phyloP scores from a whole-genome alignment of 164 flowering plant genomes.

The Vitis cinerea region DNA sequence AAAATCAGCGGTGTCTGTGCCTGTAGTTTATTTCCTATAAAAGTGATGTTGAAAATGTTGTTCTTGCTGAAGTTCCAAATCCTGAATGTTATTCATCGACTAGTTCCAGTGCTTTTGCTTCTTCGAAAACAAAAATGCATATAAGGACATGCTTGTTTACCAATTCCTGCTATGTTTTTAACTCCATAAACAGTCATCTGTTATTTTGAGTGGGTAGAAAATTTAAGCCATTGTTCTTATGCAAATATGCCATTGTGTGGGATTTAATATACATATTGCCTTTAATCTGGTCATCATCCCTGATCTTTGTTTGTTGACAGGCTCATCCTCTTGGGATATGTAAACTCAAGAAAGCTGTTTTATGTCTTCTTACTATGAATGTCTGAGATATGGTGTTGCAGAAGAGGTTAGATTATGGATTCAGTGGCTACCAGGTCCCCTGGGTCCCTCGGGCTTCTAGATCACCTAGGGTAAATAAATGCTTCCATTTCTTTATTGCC shows the following conservation, averaged over 20 bases:
- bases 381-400: conserved; percentile 6
- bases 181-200: background rate
- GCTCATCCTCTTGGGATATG: background rate
- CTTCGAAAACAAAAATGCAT: too few species aligned
- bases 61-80: too few species aligned
- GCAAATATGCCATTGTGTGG: background rate
- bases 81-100: too few species aligned
- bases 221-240: background rate
- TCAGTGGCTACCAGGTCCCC: conserved; percentile 23
- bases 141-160: background rate
- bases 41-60: too few species aligned
- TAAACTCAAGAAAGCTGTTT: background rate
- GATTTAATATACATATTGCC: background rate
- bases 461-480: conserved; percentile 26
- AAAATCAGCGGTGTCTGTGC: too few species aligned
- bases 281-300: background rate
- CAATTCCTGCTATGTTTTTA: background rate
- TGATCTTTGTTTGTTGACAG: conserved; percentile 1
- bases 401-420: conserved; percentile 25
- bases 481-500: background rate
- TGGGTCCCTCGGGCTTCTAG: conserved; percentile 24
- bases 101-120: too few species aligned
- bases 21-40: too few species aligned
- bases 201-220: background rate
- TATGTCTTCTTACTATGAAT: background rate